Base-by-base conservation (phyloP, 345 rosid genomes). In the Crucihimalaya himalaica region DNA sequence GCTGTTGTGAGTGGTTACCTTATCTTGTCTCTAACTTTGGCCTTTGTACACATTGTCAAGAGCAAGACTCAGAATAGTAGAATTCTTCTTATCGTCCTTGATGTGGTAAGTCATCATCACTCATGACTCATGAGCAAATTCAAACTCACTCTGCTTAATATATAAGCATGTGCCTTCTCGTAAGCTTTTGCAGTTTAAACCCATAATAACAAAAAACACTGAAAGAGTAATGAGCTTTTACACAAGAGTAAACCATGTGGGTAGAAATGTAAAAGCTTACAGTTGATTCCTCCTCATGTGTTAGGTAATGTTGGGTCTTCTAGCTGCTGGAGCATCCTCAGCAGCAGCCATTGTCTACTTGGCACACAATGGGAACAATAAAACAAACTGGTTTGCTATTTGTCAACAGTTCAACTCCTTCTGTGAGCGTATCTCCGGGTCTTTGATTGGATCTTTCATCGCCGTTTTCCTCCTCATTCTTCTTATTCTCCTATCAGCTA, bases 351-450 rank as follows among this genome's bases (percentile, higher is more conserved):
- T 89, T 12, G 89, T 89, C 32, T 88, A 88, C 81, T 76, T 91
- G 48, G 92, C 97, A 66, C 97, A 89, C 78, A 80, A 76, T 6
- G 98, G 97, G 73, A 93, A 93, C 72, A 28, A 66, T 0, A 85
- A 23, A 67, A 71, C 86, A 54, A 91, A 89, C 82, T 91, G 98
- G 97, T 77, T 84, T 67, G 75, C 92, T 29, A 73, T 93, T 65
- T 88, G 92, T 80, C 88, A 83, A 75, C 96, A 93, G 42, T 89
- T 83, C 79, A 84, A 86, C 64, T 85, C 97, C 15, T 89, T 93
- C 80, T 93, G 96, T 57, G 79, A 86, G 78, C 93, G 92, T 54
- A 81, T 75, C 62, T 90, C 96, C 1, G 91, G 90, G 7, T 86
- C 89, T 40, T 72, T 93, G 73, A 83, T 89, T 23, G 97, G 98